Conservation (phyloP, 2,329 filamentous ascomycete species). For the Fusarium austroafricanum region DNA sequence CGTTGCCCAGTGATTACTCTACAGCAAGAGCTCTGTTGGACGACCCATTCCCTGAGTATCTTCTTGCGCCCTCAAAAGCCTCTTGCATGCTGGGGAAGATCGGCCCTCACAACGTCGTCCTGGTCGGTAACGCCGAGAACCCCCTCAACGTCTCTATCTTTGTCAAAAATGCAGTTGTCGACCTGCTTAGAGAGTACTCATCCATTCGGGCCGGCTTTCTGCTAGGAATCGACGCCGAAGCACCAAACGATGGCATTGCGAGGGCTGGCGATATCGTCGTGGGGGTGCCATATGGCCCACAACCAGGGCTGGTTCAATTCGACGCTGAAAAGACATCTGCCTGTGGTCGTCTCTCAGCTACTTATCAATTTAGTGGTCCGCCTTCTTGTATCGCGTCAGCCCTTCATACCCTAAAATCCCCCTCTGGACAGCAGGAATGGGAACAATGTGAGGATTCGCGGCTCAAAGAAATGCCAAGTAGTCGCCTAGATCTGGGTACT, state of each 20-base stretch:
- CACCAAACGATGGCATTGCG: not conserved
- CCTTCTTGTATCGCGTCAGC: fast-evolving
- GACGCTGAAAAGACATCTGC: fast-evolving
- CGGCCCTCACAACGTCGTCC: not conserved
- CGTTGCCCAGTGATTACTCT: not conserved
- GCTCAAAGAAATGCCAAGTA: too few relatives aligned
- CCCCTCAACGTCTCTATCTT: fast-evolving
- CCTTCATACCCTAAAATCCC: fast-evolving
- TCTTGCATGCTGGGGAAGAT: not conserved
- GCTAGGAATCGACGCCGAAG: not conserved
- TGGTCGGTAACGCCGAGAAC: fast-evolving
- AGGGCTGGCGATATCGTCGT: constrained; percentile 1
- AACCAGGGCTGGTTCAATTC: not conserved
- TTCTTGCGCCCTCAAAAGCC: not conserved
- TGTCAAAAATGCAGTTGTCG: fast-evolving
- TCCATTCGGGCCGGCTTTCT: not conserved
- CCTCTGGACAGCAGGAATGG: fast-evolving
- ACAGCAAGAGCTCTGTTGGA: not conserved
- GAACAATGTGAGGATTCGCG: fast-evolving
- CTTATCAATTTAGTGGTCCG: fast-evolving
- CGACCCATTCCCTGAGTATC: fast-evolving
- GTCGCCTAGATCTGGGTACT: too few relatives aligned
- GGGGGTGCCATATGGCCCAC: fast-evolving
- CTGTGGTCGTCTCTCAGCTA: fast-evolving
- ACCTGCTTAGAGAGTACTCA: fast-evolving